These are phyloP conservation scores for Malbranchea zuffiana DNA, from an alignment of 2,329 filamentous ascomycete genomes.

Conservation along the genomic window DNA sequence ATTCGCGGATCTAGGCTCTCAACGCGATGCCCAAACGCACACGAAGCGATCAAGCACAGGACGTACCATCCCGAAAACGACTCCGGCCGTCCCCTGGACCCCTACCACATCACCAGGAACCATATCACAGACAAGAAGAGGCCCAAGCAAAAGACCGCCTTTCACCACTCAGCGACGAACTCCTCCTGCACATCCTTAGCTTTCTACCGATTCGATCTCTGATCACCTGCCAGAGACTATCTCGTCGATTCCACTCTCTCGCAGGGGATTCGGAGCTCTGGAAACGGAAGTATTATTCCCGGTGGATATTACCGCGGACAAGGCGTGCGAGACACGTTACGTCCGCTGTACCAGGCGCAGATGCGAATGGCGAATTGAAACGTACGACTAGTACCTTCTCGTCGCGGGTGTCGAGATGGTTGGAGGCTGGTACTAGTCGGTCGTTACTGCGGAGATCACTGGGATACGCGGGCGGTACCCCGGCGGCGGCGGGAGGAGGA, in stretches of 20 bases:
- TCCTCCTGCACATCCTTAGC: conserved; percentile 73
- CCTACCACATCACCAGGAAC: too few relatives aligned
- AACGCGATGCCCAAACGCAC: conserved; percentile 16
- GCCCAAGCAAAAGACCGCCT: conserved; percentile 53
- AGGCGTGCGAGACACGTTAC: conserved; percentile 60
- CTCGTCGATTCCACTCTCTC: conserved; percentile 60
- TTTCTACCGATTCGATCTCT: conserved; percentile 61
- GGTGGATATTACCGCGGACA: conserved; percentile 74
- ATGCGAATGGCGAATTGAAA: conserved; percentile 27
- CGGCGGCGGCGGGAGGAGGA: conserved; percentile 3
- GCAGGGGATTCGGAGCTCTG: conserved; percentile 77
- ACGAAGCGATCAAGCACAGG: conserved; percentile 2
- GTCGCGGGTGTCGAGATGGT: conserved; percentile 49
- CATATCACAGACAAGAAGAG: not conserved
- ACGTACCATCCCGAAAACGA: conserved; percentile 12
- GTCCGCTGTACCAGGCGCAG: conserved; percentile 3
- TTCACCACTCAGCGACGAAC: conserved; percentile 70
- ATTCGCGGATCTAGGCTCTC: too few relatives aligned
- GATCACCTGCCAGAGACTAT: conserved; percentile 51
- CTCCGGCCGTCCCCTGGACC: conserved; percentile 3
- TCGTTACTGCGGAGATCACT: too few relatives aligned
- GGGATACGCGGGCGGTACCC: too few relatives aligned
- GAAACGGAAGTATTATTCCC: conserved; percentile 77
- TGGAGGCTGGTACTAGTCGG: conserved; percentile 52
- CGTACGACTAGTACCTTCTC: conserved; percentile 35